These are phyloP conservation scores for Echria macrotheca DNA, from an alignment of 495 filamentous ascomycete species.

Conservation along the genomic window DNA sequence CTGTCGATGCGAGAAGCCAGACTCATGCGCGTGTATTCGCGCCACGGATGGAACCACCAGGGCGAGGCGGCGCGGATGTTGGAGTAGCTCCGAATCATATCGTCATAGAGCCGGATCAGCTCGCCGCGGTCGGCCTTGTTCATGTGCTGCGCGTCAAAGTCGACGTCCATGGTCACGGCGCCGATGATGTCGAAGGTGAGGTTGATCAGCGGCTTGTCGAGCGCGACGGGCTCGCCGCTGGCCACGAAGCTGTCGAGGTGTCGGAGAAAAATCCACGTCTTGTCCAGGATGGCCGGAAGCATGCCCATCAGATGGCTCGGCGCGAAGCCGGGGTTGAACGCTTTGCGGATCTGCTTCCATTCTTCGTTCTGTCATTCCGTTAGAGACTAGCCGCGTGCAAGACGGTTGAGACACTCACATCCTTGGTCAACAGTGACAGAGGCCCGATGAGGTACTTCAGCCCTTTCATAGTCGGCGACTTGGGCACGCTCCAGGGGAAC, in stretches of 20 bases:
- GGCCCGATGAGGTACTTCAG: slow-evolving; percentile 32
- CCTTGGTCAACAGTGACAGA: slow-evolving; percentile 29
- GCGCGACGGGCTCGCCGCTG: slow-evolving; percentile 24
- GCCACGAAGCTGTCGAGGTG: slow-evolving; percentile 21
- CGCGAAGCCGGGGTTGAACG: slow-evolving; percentile 41
- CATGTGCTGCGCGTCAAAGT: slow-evolving; percentile 29
- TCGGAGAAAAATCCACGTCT: slow-evolving; percentile 28
- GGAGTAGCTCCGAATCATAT: slow-evolving; percentile 22
- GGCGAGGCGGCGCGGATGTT: slow-evolving; percentile 10
- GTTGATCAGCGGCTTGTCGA: slow-evolving; percentile 23
- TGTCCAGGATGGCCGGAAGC: slow-evolving; percentile 36
- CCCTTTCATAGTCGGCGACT: slow-evolving; percentile 31
- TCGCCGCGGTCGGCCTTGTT: slow-evolving; percentile 16
- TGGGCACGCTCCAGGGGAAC: slow-evolving; percentile 39
- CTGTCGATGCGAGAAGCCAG: slow-evolving; percentile 17
- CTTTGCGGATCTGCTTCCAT: slow-evolving; percentile 37
- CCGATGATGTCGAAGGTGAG: slow-evolving; percentile 40
- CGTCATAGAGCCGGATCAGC: slow-evolving; percentile 24
- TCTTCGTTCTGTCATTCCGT: slow-evolving; percentile 25
- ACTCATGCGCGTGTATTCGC: slow-evolving; percentile 11
- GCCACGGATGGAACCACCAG: slow-evolving; percentile 18
- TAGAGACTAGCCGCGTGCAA: too few species aligned
- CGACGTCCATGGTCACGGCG: slow-evolving; percentile 29
- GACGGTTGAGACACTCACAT: too few species aligned
- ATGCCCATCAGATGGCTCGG: slow-evolving; percentile 37